These are phyloP conservation scores for Teratosphaeria destructans DNA, from an alignment of 2,329 filamentous ascomycete species.

Conservation along the genomic window DNA sequence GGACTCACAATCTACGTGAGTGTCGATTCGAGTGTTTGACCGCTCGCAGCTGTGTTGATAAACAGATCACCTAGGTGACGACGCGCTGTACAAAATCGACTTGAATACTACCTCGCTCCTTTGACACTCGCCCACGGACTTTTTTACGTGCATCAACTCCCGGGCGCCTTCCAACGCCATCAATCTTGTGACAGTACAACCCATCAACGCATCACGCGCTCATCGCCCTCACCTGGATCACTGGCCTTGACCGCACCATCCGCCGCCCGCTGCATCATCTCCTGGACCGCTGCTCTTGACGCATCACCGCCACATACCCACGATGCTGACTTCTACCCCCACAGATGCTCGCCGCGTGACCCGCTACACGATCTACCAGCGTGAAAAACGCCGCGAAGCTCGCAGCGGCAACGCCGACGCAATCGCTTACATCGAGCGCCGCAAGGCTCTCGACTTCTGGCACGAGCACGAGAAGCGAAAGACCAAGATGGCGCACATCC, in stretches of 20 bases:
- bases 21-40: background rate
- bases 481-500: background rate
- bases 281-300: background rate
- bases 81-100: background rate
- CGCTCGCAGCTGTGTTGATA: background rate
- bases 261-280: background rate
- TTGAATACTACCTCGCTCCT: background rate
- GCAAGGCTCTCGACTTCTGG: background rate
- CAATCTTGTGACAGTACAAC: background rate
- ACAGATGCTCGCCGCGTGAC: background rate
- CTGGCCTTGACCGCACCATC: background rate
- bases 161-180: background rate
- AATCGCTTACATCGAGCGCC: background rate
- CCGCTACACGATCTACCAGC: background rate
- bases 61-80: background rate
- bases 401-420: background rate
- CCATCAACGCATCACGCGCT: background rate
- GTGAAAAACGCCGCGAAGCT: background rate
- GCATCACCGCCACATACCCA: background rate
- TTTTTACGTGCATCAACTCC: background rate
- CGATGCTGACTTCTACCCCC: background rate
- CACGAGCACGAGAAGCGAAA: background rate
- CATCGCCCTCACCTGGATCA: background rate
- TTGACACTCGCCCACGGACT: background rate
- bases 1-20: background rate